Conservation (phyloP, 441 rosid genomes). For the Arabidopsis lyrata region DNA sequence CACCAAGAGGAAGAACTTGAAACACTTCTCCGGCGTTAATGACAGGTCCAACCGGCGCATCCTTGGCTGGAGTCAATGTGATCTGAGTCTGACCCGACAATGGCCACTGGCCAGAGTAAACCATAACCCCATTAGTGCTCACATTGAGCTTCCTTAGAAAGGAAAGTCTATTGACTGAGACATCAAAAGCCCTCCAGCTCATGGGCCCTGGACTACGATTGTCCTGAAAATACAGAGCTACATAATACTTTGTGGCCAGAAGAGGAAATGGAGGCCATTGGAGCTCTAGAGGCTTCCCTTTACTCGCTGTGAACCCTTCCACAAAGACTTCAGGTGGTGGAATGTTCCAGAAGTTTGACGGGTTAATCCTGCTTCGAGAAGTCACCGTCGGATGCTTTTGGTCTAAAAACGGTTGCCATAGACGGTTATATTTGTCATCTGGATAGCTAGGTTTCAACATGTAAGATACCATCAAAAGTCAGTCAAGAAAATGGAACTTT, state of each 20-base stretch:
- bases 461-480: constrained; percentile 35
- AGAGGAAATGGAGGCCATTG: constrained; percentile 72
- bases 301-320: constrained; percentile 60
- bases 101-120: constrained; percentile 75
- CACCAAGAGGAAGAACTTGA: constrained; percentile 74
- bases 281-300: constrained; percentile 60
- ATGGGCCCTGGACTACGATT: constrained; percentile 55
- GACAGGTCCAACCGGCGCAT: constrained; percentile 61
- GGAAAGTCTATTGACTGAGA: constrained; percentile 64
- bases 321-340: constrained; percentile 70
- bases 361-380: constrained; percentile 51
- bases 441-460: constrained; percentile 71
- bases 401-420: constrained; percentile 80
- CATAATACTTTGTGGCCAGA: constrained; percentile 67
- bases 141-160: constrained; percentile 68
- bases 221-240: constrained; percentile 90
- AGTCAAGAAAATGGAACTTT: constrained; percentile 14
- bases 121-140: constrained; percentile 67
- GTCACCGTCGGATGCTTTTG: constrained; percentile 44
- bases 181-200: constrained; percentile 83
- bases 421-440: constrained; percentile 74
- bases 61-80: constrained; percentile 56
- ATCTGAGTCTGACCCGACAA: constrained; percentile 73
- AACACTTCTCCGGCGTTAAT: constrained; percentile 86
- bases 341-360: constrained; percentile 76